A percentile compares a stretch with the other conserved stretches of the same genome.
These are phyloP conservation scores for Meyerozyma smithsonii DNA, from an alignment of 1,139 yeast species.

Conservation along the genomic window DNA sequence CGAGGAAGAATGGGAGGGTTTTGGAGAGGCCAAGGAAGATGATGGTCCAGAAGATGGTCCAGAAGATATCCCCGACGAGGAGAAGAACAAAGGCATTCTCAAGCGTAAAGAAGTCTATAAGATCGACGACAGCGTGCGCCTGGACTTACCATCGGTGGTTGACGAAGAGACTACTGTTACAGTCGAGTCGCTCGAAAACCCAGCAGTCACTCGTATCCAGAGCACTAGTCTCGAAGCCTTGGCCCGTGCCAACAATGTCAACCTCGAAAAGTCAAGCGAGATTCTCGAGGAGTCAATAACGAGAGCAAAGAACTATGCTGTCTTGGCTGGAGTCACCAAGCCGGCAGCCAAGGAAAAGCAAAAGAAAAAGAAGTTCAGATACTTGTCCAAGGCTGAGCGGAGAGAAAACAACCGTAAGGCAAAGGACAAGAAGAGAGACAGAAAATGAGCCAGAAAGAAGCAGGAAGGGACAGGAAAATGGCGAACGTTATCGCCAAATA, in stretches of 20 bases:
- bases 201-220: constrained; percentile 29
- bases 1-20: constrained; percentile 20
- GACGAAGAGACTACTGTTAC: constrained; percentile 60
- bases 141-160: constrained; percentile 43
- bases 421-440: constrained; percentile 12
- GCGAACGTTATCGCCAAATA: no score
- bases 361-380: constrained; percentile 80
- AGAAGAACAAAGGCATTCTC: constrained; percentile 31
- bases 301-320: constrained; percentile 71
- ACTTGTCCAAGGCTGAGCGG: constrained; percentile 75
- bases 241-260: constrained; percentile 62
- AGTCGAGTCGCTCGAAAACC: constrained; percentile 51
- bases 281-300: constrained; percentile 60
- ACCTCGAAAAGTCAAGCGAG: constrained; percentile 54
- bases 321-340: constrained; percentile 49
- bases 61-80: constrained; percentile 14
- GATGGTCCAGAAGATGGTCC: no score
- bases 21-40: constrained; percentile 12
- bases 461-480: constrained; percentile 15
- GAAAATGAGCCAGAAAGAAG: constrained; percentile 10
- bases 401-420: constrained; percentile 63
- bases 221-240: constrained; percentile 42
- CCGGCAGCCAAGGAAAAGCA: constrained; percentile 33
- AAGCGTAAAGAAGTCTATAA: constrained; percentile 42
- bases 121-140: constrained; percentile 32